Conservation (phyloP, 2,329 filamentous ascomycete species). For the Chrysoporthe austroafricana region DNA sequence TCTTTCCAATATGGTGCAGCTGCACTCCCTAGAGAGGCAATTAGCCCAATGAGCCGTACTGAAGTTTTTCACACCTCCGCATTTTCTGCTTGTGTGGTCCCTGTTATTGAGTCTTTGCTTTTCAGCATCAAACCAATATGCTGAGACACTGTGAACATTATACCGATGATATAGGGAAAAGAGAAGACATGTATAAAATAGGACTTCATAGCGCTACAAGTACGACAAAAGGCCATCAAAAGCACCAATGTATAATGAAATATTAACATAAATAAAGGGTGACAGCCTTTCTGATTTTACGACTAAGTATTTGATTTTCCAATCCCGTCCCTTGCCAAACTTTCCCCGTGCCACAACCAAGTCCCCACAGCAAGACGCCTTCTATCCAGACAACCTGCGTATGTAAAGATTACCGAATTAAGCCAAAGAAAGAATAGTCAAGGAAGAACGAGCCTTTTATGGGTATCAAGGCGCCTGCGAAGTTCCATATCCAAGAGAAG, state of each 20-base stretch:
- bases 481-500: conserved; percentile 13
- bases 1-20: no score
- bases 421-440: conserved; percentile 4
- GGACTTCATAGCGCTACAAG: neutral
- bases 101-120: no score
- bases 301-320: neutral
- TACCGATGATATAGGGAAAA: neutral
- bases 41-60: no score
- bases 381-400: neutral
- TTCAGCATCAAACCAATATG: no score
- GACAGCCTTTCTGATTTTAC: neutral
- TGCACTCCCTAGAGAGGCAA: no score
- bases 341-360: neutral
- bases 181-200: neutral
- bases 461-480: conserved; percentile 21
- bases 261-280: neutral
- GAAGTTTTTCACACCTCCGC: no score
- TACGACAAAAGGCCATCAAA: neutral
- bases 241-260: neutral
- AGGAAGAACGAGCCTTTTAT: conserved; percentile 7
- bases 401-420: conserved; percentile 8
- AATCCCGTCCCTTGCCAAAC: neutral
- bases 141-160: no score
- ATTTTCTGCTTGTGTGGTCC: no score
- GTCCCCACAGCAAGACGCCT: neutral